These are phyloP conservation scores for Gillenia trifoliata DNA, from an alignment of 306 rosid genomes.

Conservation along the genomic window DNA sequence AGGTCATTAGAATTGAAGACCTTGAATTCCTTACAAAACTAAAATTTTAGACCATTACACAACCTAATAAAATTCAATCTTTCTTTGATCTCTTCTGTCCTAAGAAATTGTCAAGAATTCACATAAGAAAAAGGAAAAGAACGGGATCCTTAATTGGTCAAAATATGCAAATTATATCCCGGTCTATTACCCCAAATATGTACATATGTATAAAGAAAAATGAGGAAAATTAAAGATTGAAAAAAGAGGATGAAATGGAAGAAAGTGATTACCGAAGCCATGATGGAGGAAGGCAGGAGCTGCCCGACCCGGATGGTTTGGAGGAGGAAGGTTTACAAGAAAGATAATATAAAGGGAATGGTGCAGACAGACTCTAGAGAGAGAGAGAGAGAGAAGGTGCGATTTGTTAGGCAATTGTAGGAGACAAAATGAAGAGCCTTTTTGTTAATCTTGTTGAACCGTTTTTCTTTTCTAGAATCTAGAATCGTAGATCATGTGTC, in stretches of 20 bases:
- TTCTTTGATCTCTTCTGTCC: not conserved
- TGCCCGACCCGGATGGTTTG: slow-evolving; percentile 2
- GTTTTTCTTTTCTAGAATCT: not conserved
- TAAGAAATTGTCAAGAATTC: not conserved
- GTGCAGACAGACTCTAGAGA: not conserved
- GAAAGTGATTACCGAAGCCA: slow-evolving; percentile 52
- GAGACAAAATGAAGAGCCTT: not conserved
- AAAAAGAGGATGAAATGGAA: not conserved
- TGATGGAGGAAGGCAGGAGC: slow-evolving; percentile 25
- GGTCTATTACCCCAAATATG: not conserved
- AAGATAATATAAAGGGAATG: not conserved
- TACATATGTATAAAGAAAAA: not conserved
- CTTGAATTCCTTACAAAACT: not conserved
- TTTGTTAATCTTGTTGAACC: not conserved
- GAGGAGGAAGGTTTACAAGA: slow-evolving; percentile 1
- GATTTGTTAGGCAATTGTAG: slow-evolving; percentile 1
- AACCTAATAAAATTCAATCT: not conserved
- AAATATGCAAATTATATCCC: not conserved
- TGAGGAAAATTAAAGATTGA: not conserved
- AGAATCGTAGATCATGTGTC: not conserved
- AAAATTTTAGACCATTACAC: not conserved
- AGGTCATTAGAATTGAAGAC: not conserved
- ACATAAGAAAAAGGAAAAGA: not conserved
- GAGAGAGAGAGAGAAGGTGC: slow-evolving; percentile 8
- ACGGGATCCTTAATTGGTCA: not conserved